Percentiles rank a stretch among this genome's conserved stretches.
phyloP scores from a whole-genome alignment of 495 filamentous ascomycete genomes.

The Podospora australis region DNA sequence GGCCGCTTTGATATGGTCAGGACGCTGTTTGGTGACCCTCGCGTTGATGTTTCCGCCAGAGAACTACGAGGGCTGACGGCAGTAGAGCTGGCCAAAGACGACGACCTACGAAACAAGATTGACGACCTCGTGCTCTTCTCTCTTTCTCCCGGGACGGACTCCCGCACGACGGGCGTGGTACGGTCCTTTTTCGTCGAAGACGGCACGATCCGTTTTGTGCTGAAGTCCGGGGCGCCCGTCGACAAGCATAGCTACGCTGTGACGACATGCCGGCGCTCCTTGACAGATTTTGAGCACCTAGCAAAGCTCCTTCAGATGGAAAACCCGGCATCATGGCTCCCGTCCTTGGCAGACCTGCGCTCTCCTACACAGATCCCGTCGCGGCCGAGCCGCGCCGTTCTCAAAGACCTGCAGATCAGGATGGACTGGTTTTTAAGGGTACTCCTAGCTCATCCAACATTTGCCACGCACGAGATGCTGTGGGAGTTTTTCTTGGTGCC shows the following conservation, averaged over 20 bases:
- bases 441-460: constrained; percentile 83
- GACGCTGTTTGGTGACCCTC: constrained; percentile 74
- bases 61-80: constrained; percentile 88
- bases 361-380: constrained; percentile 91
- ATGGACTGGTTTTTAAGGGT: constrained; percentile 83
- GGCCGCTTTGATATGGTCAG: constrained; percentile 90
- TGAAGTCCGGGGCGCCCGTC: constrained; percentile 82
- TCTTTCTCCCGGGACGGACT: constrained; percentile 61
- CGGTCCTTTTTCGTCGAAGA: constrained; percentile 98
- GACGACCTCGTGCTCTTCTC: constrained; percentile 88
- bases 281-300: constrained; percentile 86
- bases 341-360: constrained; percentile 67
- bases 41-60: constrained; percentile 78
- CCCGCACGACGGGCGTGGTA: constrained; percentile 85
- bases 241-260: constrained; percentile 69
- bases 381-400: constrained; percentile 76
- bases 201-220: constrained; percentile 81
- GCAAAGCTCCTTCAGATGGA: constrained; percentile 82
- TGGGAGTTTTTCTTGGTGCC: constrained; percentile 99
- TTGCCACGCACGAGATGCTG: constrained; percentile 92
- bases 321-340: constrained; percentile 92
- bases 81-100: constrained; percentile 95
- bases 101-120: constrained; percentile 92
- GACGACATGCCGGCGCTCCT: constrained; percentile 86
- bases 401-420: constrained; percentile 81